Evolutionary conservation across 1,284 basidiomycete species (phyloP).

Genomic region (Ganoderma boninense): DNA sequence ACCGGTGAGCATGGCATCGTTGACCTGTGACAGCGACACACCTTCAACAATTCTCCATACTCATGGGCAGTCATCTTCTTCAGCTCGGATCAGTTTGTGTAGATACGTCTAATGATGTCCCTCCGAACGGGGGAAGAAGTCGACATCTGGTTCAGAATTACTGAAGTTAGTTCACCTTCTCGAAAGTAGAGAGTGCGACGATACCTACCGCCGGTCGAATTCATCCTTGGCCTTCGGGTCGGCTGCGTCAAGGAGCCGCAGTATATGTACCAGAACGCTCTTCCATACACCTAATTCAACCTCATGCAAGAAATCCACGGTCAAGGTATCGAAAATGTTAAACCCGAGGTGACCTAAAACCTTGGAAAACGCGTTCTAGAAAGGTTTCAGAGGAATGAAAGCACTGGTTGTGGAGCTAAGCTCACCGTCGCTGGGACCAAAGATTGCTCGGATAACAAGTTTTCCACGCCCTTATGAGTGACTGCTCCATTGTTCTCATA

Average conservation of each 20-base stretch:
- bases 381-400: not conserved
- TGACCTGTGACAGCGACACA: too few species aligned
- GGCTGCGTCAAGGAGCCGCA: conserved; percentile 41
- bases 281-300: conserved; percentile 49
- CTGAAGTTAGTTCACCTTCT: not conserved
- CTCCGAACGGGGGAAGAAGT: conserved; percentile 6
- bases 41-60: conserved; percentile 36
- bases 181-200: too few species aligned
- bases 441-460: not conserved
- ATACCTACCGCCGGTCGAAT: conserved; percentile 30
- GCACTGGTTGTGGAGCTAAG: not conserved
- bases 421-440: not conserved
- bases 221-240: conserved; percentile 12
- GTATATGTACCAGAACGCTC: conserved; percentile 42
- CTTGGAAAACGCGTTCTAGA: not conserved
- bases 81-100: conserved; percentile 8
- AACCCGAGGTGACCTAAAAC: conserved; percentile 17
- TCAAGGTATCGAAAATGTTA: conserved; percentile 39
- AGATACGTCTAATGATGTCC: conserved; percentile 5
- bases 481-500: not conserved
- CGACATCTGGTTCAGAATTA: not conserved
- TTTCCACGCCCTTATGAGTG: not conserved
- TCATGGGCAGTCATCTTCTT: conserved; percentile 37
- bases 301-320: conserved; percentile 47
- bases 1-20: too few species aligned